Conservation (phyloP, 1,284 basidiomycete species). For the Ceratobasidium sp. region DNA sequence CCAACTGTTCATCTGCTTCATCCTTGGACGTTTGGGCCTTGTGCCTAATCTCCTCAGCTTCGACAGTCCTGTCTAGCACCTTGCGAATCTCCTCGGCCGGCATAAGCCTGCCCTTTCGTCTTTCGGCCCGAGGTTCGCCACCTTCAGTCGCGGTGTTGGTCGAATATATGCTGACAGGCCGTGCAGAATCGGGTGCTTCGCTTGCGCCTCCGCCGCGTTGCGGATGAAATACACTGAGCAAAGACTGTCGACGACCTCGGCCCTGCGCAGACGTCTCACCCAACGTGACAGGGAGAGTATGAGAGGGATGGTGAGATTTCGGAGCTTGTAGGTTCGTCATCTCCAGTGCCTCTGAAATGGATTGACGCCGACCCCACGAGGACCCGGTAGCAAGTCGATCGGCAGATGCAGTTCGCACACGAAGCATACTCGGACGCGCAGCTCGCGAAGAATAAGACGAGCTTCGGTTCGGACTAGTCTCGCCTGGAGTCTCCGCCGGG, state of each 20-base stretch:
- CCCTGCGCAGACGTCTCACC: neutral
- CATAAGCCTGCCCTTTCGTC: neutral
- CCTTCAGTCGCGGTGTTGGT: conserved; percentile 23
- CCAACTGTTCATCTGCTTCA: conserved; percentile 12
- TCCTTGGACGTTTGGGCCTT: neutral
- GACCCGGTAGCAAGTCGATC: neutral
- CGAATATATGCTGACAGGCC: conserved; percentile 17
- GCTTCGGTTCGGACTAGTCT: conserved; percentile 6
- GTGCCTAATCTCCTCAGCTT: conserved; percentile 20
- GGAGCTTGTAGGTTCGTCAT: conserved; percentile 17
- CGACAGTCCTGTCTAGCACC: conserved; percentile 23
- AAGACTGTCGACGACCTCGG: conserved; percentile 10
- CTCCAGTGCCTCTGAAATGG: conserved; percentile 33
- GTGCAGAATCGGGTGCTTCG: conserved; percentile 19
- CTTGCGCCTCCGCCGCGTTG: neutral
- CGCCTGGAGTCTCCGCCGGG: conserved; percentile 2
- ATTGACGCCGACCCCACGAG: conserved; percentile 15
- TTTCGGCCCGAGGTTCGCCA: conserved; percentile 10
- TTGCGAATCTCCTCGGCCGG: conserved; percentile 25
- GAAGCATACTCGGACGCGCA: conserved; percentile 31
- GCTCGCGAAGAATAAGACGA: conserved; percentile 21
- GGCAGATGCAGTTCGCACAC: conserved; percentile 13
- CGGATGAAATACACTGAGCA: conserved; percentile 14
- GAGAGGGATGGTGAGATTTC: neutral
- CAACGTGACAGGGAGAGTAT: neutral